Percentiles rank a stretch among this genome's conserved stretches.
phyloP scores from a whole-genome alignment of 1,284 basidiomycete genomes.

The Fistulinella staudtii region DNA sequence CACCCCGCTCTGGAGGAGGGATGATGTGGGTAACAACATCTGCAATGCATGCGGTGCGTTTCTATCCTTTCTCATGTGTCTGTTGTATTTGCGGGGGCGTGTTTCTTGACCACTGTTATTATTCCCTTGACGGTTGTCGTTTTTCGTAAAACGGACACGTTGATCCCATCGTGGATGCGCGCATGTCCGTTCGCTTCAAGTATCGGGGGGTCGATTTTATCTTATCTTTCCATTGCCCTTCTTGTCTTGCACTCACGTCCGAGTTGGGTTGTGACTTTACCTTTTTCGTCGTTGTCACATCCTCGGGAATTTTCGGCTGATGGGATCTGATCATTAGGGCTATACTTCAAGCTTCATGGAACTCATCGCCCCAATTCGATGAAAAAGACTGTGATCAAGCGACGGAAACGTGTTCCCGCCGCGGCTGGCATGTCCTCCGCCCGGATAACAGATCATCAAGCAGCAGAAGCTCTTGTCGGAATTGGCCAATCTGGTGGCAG shows the following conservation, averaged over 20 bases:
- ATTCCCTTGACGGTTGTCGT: conserved; percentile 12
- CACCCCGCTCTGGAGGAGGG: conserved; percentile 90
- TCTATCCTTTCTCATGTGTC: conserved; percentile 26
- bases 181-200: conserved; percentile 19
- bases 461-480: conserved; percentile 77
- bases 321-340: conserved; percentile 49
- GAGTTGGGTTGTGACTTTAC: background rate
- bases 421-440: conserved; percentile 45
- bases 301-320: conserved; percentile 20
- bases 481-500: conserved; percentile 56
- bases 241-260: conserved; percentile 16
- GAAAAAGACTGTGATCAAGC: conserved; percentile 99
- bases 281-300: conserved; percentile 1
- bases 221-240: conserved; percentile 18
- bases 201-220: conserved; percentile 11
- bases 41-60: conserved; percentile 91
- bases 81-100: conserved; percentile 27
- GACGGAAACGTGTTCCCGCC: conserved; percentile 92
- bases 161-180: conserved; percentile 20
- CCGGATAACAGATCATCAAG: conserved; percentile 76
- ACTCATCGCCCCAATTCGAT: conserved; percentile 96
- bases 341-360: conserved; percentile 98
- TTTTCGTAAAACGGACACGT: conserved; percentile 26
- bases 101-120: conserved; percentile 20
- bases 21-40: conserved; percentile 90